Base-by-base conservation (phyloP, 2,329 filamentous ascomycete genomes). In the Paecilomyces dactylethromorphus region DNA sequence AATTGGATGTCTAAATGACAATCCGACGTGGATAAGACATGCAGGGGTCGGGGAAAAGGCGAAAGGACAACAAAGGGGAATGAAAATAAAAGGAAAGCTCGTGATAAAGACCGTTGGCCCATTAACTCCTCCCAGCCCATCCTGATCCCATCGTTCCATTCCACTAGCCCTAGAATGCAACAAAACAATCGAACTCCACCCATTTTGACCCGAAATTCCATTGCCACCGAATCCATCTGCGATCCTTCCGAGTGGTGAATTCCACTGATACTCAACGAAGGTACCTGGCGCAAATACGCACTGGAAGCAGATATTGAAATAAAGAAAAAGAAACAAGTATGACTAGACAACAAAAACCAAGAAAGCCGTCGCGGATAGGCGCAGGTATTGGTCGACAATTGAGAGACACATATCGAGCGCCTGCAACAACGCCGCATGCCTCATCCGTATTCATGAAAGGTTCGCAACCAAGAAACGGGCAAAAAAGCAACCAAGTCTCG, bases 331-430 rank as follows among this genome's bases (percentile, higher is more conserved):
- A 62, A 90, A 94, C 67, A 80, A 83, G 31, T 85, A 87, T 66
- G 87, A 78, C 65, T 68, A 74, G 61, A 84, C 70, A 78, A 84
- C 68, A 80, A 84, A 76, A 58, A 85, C 88, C 62, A 90, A 89
- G 74, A 87, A 86, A 58, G 84, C 82, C 3, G 6, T 76, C 86
- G 56, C 84, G 76, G 3, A 64, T 73, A 63, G 71, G 73, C 6
- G 57, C 68, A 1, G 64, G 65, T 52, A 71, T 75, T 56, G 72
- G 69, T 58, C 74, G 70, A 49, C 79, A 56, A 84, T 88, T 79
- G 87, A 88, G 87, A 88, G 75, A 86, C 89, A 71, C 0, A 97
- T 93, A 93, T 87, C 84, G 21, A 18, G 90, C 90, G 0, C 92
- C 93, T 2, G 95, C 50, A 52, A 24, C 50, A 15, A 10, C n/a